Evolutionary conservation across 345 rosid species (phyloP).

Genomic region (Syzygium aqueum): DNA sequence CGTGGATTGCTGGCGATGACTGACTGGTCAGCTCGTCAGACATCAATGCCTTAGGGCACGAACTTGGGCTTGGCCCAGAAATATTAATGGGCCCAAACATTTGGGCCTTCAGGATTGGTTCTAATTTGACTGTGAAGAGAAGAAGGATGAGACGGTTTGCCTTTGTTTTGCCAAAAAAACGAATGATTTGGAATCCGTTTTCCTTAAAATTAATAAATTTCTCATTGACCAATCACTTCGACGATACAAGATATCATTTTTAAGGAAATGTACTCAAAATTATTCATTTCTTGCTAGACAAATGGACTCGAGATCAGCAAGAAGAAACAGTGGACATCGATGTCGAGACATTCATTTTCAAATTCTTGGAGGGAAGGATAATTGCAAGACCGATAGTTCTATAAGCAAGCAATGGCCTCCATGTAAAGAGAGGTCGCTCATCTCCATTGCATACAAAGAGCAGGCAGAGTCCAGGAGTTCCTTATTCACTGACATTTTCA

Average conservation of each 20-base stretch:
- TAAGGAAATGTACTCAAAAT: background rate
- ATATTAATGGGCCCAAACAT: background rate
- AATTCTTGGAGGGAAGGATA: background rate
- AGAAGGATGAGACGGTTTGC: too few relatives aligned
- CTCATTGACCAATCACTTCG: fast-evolving
- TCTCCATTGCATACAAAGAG: too few relatives aligned
- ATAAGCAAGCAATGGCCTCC: background rate
- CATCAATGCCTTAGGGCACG: background rate
- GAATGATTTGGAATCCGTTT: too few relatives aligned
- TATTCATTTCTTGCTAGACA: fast-evolving
- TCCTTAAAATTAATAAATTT: too few relatives aligned
- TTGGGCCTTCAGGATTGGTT: background rate
- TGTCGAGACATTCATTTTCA: background rate
- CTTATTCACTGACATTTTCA: background rate
- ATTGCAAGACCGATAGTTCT: background rate
- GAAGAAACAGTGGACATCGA: fast-evolving
- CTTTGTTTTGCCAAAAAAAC: fast-evolving
- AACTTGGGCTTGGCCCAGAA: background rate
- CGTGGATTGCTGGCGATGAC: background rate
- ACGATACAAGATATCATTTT: background rate
- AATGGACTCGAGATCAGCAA: fast-evolving
- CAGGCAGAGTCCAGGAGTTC: too few relatives aligned
- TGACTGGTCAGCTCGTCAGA: background rate
- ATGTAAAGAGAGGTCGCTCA: background rate
- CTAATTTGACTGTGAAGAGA: background rate